phyloP scores from a whole-genome alignment of 768 basidiomycete species.

The Lenzites betulinus region DNA sequence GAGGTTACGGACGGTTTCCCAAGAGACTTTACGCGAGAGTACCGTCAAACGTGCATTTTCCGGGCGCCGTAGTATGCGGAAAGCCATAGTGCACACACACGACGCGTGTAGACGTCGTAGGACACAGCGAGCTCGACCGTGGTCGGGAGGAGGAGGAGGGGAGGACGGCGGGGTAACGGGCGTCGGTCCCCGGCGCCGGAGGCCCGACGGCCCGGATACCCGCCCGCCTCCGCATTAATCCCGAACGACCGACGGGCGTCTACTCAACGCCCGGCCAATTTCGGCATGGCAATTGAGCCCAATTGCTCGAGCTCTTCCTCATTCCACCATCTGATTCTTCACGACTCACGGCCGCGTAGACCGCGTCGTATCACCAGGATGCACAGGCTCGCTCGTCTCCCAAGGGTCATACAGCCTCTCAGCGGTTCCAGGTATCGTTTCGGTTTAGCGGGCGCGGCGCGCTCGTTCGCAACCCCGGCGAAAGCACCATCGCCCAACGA shows the following conservation, averaged over 20 bases:
- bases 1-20: not conserved
- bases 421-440: slow-evolving; percentile 11
- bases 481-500: slow-evolving; percentile 73
- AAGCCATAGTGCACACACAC: slow-evolving; percentile 2
- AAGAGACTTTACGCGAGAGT: not conserved
- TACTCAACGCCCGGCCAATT: not conserved
- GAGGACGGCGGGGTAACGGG: not conserved
- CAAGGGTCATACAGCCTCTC: slow-evolving; percentile 14
- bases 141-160: not conserved
- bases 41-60: not conserved
- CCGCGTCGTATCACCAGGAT: slow-evolving; percentile 1
- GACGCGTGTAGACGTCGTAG: slow-evolving; percentile 1
- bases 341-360: slow-evolving; percentile 8
- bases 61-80: not conserved
- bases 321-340: not conserved
- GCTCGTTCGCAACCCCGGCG: slow-evolving; percentile 47
- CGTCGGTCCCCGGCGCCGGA: too few relatives aligned
- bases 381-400: slow-evolving; percentile 13
- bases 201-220: too few relatives aligned
- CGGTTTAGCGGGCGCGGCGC: slow-evolving; percentile 20
- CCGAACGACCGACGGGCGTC: slow-evolving; percentile 10
- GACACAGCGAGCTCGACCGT: not conserved
- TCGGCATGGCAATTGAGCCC: slow-evolving; percentile 5
- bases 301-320: slow-evolving; percentile 1
- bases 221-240: not conserved